These are phyloP conservation scores for Samsoniella hepiali DNA, from an alignment of 2,329 filamentous ascomycete genomes.

Conservation along the genomic window DNA sequence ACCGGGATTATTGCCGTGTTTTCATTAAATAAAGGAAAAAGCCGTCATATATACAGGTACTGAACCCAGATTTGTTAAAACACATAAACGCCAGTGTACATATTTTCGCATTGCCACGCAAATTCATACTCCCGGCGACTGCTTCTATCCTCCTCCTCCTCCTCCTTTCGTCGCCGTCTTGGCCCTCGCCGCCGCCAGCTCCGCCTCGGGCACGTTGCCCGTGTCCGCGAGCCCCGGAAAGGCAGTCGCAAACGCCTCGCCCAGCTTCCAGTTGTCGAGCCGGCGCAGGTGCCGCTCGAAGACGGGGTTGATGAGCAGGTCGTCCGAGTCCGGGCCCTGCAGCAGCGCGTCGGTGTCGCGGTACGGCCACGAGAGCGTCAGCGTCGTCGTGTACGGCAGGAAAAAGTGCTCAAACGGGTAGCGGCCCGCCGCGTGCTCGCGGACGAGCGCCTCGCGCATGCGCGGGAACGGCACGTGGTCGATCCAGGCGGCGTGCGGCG, in stretches of 20 bases:
- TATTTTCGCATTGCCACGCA: neutral
- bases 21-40: too few species aligned
- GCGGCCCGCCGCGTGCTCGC: conserved; percentile 39
- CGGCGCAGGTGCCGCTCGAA: conserved; percentile 78
- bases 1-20: too few species aligned
- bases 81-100: neutral
- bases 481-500: conserved; percentile 74
- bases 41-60: too few species aligned
- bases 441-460: conserved; percentile 66
- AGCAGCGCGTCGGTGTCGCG: conserved; percentile 68
- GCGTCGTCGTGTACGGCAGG: conserved; percentile 71
- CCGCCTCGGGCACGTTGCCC: conserved; percentile 25
- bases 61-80: too few species aligned
- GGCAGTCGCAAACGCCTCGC: conserved; percentile 61
- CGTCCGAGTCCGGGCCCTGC: conserved; percentile 53
- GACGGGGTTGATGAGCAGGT: conserved; percentile 78
- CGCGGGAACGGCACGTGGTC: conserved; percentile 77
- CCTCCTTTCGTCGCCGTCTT: neutral
- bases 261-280: conserved; percentile 78
- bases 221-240: conserved; percentile 51
- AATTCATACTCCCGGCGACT: neutral
- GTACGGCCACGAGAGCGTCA: conserved; percentile 83
- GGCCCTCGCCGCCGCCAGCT: neutral
- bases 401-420: conserved; percentile 79
- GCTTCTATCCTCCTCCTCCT: neutral